Evolutionary conservation across 1,284 basidiomycete species (phyloP), one percentile per base, ranked within the genome.

Genomic region (Moesziomyces aphidis): DNA sequence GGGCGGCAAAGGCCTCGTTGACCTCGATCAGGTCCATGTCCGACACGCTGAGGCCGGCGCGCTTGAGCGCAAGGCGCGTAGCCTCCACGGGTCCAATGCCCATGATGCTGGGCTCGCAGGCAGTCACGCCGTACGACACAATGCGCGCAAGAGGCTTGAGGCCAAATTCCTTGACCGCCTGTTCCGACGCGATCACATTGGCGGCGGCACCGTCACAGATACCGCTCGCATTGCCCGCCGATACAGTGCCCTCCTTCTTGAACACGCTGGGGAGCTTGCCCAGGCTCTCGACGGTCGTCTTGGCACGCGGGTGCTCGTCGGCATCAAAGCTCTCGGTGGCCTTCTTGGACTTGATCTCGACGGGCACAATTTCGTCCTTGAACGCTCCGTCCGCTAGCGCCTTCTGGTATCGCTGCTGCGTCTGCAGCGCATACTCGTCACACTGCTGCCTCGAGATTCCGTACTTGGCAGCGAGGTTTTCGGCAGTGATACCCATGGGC

Each of bases 161-260:
- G 65, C 93, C 93, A 63, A 95, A 90, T 85, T 93, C 91, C 86
- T 92, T 89, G 44, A 95, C 91, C 84, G 94, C 95, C 72, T 91
- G 91, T 56, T 94, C 93, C 21, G 93, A 93, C 88, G 94, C 96
- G 68, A 99, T 88, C 58, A 99, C 91, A 76, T 98, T 88, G 19
- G 96, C 96, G 48, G 93, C 95, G n/a, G 95, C 97, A 84, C 96
- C 96, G 83, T 99, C 97, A 85, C 94, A 97, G 84, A 99, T 87
- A 57, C 91, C 93, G n/a, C 92, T 93, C 4, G 96, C 93, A 87
- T 99, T 99, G 67, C 95, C 96, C 60, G 96, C 92, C 21, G 95
- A 97, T 84, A 99, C 94, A 51, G 89, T 91, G 58, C 96, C 96
- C 73, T 91, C 89, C 87, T 89, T 89, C 76, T 92, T 92, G 89